Evolutionary conservation across 1,284 basidiomycete species (phyloP).

Genomic region (Cerioporus squamosus): DNA sequence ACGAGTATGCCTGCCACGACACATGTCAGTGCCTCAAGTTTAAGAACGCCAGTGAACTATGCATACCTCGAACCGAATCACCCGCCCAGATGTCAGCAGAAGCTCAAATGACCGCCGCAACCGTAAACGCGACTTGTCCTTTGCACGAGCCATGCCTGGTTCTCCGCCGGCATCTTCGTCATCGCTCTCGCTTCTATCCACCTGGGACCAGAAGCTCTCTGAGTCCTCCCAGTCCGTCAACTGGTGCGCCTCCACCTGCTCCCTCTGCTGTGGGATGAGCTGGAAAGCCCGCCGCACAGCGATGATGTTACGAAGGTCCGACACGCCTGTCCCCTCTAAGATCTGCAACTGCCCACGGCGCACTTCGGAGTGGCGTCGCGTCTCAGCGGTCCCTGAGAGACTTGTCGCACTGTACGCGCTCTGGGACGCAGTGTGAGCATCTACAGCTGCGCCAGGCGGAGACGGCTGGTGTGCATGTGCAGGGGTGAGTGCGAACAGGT

Average conservation of each 20-base stretch:
- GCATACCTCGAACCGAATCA: constrained; percentile 76
- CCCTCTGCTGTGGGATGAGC: constrained; percentile 40
- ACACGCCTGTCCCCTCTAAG: constrained; percentile 63
- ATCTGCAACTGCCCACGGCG: constrained; percentile 71
- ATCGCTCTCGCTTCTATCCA: constrained; percentile 50
- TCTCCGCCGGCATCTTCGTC: constrained; percentile 72
- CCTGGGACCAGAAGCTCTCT: constrained; percentile 44
- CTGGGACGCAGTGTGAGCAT: background rate
- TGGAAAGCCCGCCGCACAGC: constrained; percentile 68
- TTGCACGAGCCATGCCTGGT: constrained; percentile 47
- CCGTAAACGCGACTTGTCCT: constrained; percentile 53
- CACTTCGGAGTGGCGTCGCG: constrained; percentile 57
- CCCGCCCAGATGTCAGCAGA: constrained; percentile 66
- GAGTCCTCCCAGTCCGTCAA: constrained; percentile 38
- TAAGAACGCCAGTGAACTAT: background rate
- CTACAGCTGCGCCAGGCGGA: constrained; percentile 56
- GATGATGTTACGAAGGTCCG: constrained; percentile 71
- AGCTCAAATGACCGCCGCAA: constrained; percentile 81
- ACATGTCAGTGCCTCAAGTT: background rate
- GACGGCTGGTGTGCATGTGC: constrained; percentile 67
- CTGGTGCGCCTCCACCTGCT: constrained; percentile 36
- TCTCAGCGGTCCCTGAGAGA: constrained; percentile 30
- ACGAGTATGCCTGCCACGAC: constrained; percentile 58
- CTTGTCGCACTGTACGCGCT: constrained; percentile 26
- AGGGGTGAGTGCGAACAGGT: constrained; percentile 65